Conservation (phyloP, 2,329 filamentous ascomycete species). For the Epichloe typhina region DNA sequence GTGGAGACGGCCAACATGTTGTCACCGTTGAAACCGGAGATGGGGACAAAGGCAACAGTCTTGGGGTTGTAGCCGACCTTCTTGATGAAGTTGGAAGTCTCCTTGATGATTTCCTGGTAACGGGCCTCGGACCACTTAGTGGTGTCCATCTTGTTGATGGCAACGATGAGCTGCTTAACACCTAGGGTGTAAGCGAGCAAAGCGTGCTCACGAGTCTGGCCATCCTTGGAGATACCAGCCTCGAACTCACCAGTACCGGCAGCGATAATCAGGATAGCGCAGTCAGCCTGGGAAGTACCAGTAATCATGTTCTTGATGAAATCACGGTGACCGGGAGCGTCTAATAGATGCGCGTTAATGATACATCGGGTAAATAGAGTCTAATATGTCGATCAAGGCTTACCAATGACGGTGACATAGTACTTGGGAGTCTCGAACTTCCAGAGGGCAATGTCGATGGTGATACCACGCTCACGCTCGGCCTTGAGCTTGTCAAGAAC, state of each 20-base stretch:
- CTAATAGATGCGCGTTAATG: constrained; percentile 24
- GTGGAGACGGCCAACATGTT: constrained; percentile 88
- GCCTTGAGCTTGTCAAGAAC: constrained; percentile 99
- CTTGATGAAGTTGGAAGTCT: constrained; percentile 99
- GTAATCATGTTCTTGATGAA: constrained; percentile 99
- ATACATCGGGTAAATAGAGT: too few relatives aligned
- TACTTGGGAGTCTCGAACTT: constrained; percentile 99
- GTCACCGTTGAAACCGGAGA: constrained; percentile 99
- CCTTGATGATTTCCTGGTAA: constrained; percentile 99
- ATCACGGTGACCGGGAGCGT: constrained; percentile 99
- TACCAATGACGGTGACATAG: constrained; percentile 95
- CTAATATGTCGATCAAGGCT: not conserved
- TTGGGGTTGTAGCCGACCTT: constrained; percentile 99
- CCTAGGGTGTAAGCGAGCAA: constrained; percentile 99
- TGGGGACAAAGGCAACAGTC: constrained; percentile 94
- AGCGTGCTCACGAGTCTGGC: constrained; percentile 99
- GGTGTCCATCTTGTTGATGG: constrained; percentile 99
- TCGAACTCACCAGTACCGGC: constrained; percentile 99
- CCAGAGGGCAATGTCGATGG: constrained; percentile 99
- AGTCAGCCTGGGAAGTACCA: constrained; percentile 99
- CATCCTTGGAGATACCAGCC: constrained; percentile 99
- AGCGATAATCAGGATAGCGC: constrained; percentile 99
- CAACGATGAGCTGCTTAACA: constrained; percentile 99
- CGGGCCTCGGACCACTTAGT: constrained; percentile 94
- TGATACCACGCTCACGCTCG: constrained; percentile 99